Base-by-base conservation (phyloP, 768 basidiomycete species). In the Hypholoma sublateritium region DNA sequence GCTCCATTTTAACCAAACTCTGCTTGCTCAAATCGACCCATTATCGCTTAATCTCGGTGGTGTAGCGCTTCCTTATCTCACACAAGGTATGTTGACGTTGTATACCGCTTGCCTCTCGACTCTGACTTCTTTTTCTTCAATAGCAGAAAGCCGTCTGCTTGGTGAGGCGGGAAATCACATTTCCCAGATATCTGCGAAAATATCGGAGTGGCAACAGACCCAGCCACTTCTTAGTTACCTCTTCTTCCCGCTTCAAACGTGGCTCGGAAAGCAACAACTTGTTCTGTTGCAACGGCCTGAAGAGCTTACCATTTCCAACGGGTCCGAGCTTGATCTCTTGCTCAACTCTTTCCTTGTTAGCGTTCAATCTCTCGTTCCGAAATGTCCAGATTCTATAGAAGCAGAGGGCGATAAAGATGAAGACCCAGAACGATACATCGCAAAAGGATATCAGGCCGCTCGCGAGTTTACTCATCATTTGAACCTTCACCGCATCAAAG, bases 271-370 rank as follows among this genome's bases (percentile, higher is more conserved):
- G 14, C 72, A 71, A 56, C 53, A 62, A 4, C 21, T 62, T n/a
- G 56, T 65, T 14, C 37, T 57, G 32, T 49, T 67, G 19, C 24
- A 50, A 35, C 55, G 45, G 25, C 17, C 24, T n/a, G 22, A 17
- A 14, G 21, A 51, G 19, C 12, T 43, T 45, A 21, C 44, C 56
- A 57, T 57, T 60, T 63, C 54, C n/a, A 36, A 59, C 17, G 36
- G 41, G 28, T 52, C 70, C 21, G 62, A 65, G 48, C 65, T 73
- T 1, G 77, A 83, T 51, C 32, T 60, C 3, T 65, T 89, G 53
- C 81, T 95, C 62, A 82, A 88, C 60, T 67, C 76, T 0, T 72
- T 93, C 46, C 79, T 96, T 19, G 69, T 91, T 28, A 77, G 77
- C 32, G 79, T 88, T 19, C 93, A 95, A 64, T 72, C 77, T 19